Base-by-base conservation (phyloP, 208 protist genomes). In the Wallacemonas sp. region DNA sequence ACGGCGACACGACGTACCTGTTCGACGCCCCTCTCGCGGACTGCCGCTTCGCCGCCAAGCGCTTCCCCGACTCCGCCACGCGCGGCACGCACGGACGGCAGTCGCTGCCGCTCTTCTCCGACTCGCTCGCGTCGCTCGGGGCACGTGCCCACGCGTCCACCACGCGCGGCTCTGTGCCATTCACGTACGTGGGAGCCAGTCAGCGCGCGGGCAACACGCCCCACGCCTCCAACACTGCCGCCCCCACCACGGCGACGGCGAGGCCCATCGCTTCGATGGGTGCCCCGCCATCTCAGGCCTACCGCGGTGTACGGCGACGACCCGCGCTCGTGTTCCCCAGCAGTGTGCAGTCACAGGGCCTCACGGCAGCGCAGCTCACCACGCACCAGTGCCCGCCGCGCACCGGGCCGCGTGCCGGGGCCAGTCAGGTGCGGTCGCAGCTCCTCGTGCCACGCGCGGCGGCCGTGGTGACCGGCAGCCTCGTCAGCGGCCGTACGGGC, bases 1-100 rank as follows among this genome's bases (percentile, higher is more conserved):
- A 72, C 63, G 33, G 22, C 16, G 48, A 62, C 5, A 16, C 8
- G 7, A 33, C 23, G 3, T 46, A 28, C n/a, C 25, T 72, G 18
- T 80, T 82, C 29, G 33, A 31, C 2, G 33, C 73, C 3, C 68
- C 67, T 3, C 72, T 86, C 10, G 32, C 12, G 18, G 64, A 79
- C n/a, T 65, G 72, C 44, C 11, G 5, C 12, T 70, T 70, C 52
- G 39, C 25, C 2, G 38, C 52, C 26, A 52, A 45, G 44, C 2
- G 5, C n/a, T 28, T 68, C 23, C 2, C 39, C 3, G 28, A 45
- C 25, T n/a, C 32, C 18, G 38, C 48, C 3, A 22, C 42, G 25
- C 46, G 25, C 36, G 25, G 39, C 41, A 54, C 23, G 38, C 39
- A 38, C 3, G 20, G 14, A 18, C 38, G 65, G 36, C 63, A 54